Evolutionary conservation across 129 eudicot species (phyloP), one percentile per base, ranked within the genome.

Genomic region (Tagetes erecta): DNA sequence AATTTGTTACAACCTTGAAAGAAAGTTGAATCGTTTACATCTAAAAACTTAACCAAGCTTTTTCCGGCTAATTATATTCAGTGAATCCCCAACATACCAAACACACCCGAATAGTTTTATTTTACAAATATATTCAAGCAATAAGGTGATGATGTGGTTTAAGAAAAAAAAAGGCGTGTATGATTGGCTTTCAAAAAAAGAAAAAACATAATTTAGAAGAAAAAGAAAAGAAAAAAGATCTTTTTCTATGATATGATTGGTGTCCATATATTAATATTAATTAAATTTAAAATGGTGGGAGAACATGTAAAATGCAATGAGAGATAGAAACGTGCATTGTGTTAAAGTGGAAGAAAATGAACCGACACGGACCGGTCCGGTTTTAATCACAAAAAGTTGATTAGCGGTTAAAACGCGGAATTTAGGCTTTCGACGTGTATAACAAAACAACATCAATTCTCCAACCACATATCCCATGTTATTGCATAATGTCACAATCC

Each of bases 371-470:
- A 53, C 63, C 64, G 64, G 74, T 69, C 36, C 63, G 4, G 33
- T 44, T 58, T 42, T 31, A 38, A 50, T 65, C 45, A 20, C 8
- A 50, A 39, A 71, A 71, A 71, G 52, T 37, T 52, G 55, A 72
- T 79, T 79, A 79, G 78, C 78, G 74, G 78, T 42, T 72, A 72
- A 72, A 79, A 79, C 83, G 83, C 83, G 83, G 78, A 72, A 79
- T 79, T 79, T 72, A 79, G 68, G 78, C 83, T 72, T 72, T 79
- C 67, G 78, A 63, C 78, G 78, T 58, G 73, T 77, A 27, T 72
- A 41, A 64, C 68, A 72, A 72, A 79, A 64, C 67, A 65, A 65
- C 51, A 55, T 64, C 73, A 52, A 51, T 13, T 71, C 71, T 71
- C 20, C 82, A 72, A 79, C 82, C 82, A 79, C 82, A 72, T 51